Conservation (phyloP, 495 filamentous ascomycete genomes). For the Neurospora sp. region DNA sequence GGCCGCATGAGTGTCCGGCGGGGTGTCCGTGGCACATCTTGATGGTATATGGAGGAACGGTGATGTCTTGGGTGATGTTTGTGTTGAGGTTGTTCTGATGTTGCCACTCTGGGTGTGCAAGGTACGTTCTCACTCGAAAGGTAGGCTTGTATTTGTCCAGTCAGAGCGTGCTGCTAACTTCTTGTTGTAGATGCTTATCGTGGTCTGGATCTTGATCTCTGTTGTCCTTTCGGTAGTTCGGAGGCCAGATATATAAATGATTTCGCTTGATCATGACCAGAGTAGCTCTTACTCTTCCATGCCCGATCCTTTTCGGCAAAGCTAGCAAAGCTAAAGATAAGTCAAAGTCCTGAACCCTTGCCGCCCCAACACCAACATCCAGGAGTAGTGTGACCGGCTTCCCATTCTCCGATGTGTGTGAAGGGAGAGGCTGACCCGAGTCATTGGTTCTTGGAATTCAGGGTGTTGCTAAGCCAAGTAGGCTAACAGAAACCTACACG, state of each 20-base stretch:
- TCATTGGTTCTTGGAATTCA: neutral
- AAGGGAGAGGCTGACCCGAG: neutral
- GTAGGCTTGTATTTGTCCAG: neutral
- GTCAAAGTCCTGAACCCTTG: neutral
- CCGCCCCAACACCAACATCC: neutral
- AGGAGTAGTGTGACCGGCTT: neutral
- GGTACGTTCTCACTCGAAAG: neutral
- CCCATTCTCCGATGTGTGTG: neutral
- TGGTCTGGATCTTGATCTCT: neutral
- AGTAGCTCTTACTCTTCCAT: neutral
- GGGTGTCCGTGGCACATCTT: constrained; percentile 37
- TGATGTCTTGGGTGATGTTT: neutral
- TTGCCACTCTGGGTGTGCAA: neutral
- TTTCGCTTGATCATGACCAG: neutral
- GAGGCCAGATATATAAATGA: neutral
- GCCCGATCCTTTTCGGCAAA: neutral
- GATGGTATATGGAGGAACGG: neutral
- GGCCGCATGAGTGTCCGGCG: constrained; percentile 30
- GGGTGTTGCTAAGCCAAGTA: neutral
- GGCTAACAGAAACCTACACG: neutral
- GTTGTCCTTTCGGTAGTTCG: neutral
- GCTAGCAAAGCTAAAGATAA: neutral
- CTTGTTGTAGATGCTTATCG: neutral
- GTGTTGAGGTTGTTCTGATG: neutral
- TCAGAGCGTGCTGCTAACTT: neutral